Base-by-base conservation (phyloP, 2,329 filamentous ascomycete genomes). In the Penicillium sp. region DNA sequence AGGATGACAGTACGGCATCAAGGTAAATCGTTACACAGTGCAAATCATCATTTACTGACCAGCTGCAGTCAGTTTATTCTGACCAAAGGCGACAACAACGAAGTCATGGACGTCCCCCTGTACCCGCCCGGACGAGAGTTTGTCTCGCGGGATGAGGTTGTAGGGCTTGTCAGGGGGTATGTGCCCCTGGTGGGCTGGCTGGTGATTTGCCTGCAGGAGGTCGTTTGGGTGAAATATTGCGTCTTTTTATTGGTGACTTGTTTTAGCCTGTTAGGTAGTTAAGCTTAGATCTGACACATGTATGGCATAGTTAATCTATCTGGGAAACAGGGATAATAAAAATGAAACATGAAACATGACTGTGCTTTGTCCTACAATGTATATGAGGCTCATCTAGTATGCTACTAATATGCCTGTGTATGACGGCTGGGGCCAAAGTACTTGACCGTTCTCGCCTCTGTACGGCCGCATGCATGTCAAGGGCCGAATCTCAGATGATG, bases 1-100 rank as follows among this genome's bases (percentile, higher is more conserved):
- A 24, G 24, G 30, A 45, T 30, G 6, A 26, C 24, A 14, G 9
- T 12, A 11, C 9, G 6, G 9, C 16, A 1, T 16, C 52, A 21
- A 47, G 43, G 52, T 54, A 47, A 18, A 14, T 21, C 11, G 21
- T 14, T 16, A 33, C 18, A 35, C 35, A 18, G 3, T 12, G 8
- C 11, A 48, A 18, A 20, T 12, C 16, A 18, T n/a, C 16, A 3
- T 3, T 48, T 21, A 35, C 47, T 49, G 7, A 49, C 18, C 35
- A 40, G 18, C 3, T 18, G 3, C 43, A 65, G 64, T 40, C 64
- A 65, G 55, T 16, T 58, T 3, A 61, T 64, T 20, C 26, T 66
- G 5, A 66, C 63, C 7, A 64, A 65, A 52, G 63, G 65, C 2
- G 65, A 65, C 45, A 66, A 66, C 28, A 65, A 65, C 30, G 53